A percentile compares a stretch with the other conserved stretches of the same genome.
Evolutionary conservation across 805 yeast species (phyloP).

Genomic region (Clavispora asparagi): DNA sequence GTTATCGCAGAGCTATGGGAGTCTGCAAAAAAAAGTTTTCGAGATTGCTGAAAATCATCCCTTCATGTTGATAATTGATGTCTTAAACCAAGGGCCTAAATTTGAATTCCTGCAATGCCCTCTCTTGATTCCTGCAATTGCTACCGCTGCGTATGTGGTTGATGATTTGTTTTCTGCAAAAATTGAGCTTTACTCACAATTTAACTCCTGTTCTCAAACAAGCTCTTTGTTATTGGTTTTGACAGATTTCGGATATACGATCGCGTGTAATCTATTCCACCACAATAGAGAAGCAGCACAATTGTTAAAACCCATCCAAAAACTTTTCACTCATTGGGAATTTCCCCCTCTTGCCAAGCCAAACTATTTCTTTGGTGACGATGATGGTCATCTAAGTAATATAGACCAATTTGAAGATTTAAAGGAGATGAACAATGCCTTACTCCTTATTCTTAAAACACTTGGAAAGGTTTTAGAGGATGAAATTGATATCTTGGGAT

Average conservation of each 20-base stretch:
- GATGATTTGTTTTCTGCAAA: not conserved
- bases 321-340: not conserved
- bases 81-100: conserved; percentile 8
- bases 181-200: conserved; percentile 5
- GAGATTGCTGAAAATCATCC: conserved; percentile 9
- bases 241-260: conserved; percentile 9
- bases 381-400: conserved; percentile 1
- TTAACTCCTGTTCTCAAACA: conserved; percentile 7
- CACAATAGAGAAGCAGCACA: not conserved
- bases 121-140: conserved; percentile 5
- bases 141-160: conserved; percentile 5
- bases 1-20: not conserved
- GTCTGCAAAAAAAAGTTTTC: not conserved
- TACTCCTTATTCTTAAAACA: conserved; percentile 5
- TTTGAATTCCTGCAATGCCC: not conserved
- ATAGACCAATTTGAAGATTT: conserved; percentile 10
- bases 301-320: not conserved
- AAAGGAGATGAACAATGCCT: conserved; percentile 1
- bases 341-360: conserved; percentile 30
- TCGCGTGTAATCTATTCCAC: not conserved
- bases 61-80: conserved; percentile 8
- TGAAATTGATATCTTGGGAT: not conserved
- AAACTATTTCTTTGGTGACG: conserved; percentile 12
- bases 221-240: conserved; percentile 6
- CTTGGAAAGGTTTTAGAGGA: not conserved